phyloP scores from a whole-genome alignment of 2,329 filamentous ascomycete species.

The Bretziella fagacearum region DNA sequence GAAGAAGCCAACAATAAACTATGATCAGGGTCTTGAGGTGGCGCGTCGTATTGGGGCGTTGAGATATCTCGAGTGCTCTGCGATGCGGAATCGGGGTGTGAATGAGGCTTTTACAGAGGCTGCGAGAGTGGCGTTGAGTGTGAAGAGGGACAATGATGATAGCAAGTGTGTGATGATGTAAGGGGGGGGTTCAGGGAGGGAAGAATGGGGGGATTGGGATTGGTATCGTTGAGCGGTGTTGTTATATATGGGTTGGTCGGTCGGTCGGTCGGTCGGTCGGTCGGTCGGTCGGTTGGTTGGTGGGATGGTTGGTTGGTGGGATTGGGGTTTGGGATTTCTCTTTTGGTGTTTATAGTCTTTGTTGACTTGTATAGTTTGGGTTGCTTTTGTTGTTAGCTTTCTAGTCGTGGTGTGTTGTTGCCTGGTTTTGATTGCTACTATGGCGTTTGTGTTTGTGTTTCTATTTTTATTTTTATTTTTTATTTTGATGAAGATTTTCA shows the following conservation, averaged over 20 bases:
- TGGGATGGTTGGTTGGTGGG: too few species aligned
- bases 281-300: too few species aligned
- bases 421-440: neutral
- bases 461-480: too few species aligned
- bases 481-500: neutral
- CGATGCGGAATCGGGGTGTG: constrained; percentile 93
- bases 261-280: too few species aligned
- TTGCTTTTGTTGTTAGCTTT: neutral
- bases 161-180: constrained; percentile 46
- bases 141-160: constrained; percentile 48
- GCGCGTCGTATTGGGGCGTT: constrained; percentile 82
- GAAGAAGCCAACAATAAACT: constrained; percentile 64
- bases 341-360: neutral
- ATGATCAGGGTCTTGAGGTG: constrained; percentile 80
- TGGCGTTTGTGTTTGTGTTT: neutral
- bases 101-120: constrained; percentile 98
- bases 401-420: neutral
- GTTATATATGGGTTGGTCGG: too few species aligned
- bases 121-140: constrained; percentile 72
- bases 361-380: neutral
- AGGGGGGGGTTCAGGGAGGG: constrained; percentile 15
- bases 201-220: too few species aligned
- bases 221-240: too few species aligned
- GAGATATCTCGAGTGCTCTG: constrained; percentile 94
- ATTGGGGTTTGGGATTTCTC: neutral